A percentile compares a stretch with the other conserved stretches of the same genome.
These are phyloP conservation scores for Ottelia alismoides DNA, from an alignment of 106 monocot species.

Conservation along the genomic window DNA sequence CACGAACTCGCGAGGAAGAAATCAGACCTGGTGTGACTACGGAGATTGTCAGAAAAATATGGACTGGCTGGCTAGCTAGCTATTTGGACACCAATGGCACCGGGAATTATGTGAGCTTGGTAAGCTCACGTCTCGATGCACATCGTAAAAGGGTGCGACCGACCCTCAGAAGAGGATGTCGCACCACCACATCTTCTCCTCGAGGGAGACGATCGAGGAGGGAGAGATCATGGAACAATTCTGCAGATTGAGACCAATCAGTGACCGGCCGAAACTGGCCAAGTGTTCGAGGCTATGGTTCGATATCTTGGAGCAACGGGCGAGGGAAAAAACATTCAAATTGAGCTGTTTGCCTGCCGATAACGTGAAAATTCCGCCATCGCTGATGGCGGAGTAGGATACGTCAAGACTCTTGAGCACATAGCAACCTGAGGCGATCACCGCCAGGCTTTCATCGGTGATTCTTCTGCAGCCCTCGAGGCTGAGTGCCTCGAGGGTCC, in stretches of 20 bases:
- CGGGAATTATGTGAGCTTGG: too few species aligned
- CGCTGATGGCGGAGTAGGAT: constrained; percentile 42
- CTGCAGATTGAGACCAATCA: constrained; percentile 67
- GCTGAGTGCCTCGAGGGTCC: constrained; percentile 39
- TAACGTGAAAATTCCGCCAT: constrained; percentile 57
- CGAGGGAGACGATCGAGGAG: constrained; percentile 28
- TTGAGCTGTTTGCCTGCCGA: constrained; percentile 48
- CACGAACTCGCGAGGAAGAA: too few species aligned
- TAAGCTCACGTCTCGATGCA: too few species aligned
- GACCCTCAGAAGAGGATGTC: constrained; percentile 50
- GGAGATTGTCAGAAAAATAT: too few species aligned
- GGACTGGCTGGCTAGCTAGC: too few species aligned
- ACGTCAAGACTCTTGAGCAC: constrained; percentile 50
- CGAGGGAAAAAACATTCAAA: constrained; percentile 46
- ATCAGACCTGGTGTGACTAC: too few species aligned
- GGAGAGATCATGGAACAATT: constrained; percentile 39
- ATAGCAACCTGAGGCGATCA: constrained; percentile 36
- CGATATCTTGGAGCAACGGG: constrained; percentile 58
- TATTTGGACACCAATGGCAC: too few species aligned
- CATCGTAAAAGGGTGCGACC: not conserved
- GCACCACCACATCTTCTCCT: constrained; percentile 83
- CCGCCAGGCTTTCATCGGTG: constrained; percentile 53
- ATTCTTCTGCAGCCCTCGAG: constrained; percentile 59
- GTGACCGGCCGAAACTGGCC: constrained; percentile 32
- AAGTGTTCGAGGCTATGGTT: constrained; percentile 34